Evolutionary conservation across 768 basidiomycete genomes (phyloP).

Genomic region (Austroboletus eburneus): DNA sequence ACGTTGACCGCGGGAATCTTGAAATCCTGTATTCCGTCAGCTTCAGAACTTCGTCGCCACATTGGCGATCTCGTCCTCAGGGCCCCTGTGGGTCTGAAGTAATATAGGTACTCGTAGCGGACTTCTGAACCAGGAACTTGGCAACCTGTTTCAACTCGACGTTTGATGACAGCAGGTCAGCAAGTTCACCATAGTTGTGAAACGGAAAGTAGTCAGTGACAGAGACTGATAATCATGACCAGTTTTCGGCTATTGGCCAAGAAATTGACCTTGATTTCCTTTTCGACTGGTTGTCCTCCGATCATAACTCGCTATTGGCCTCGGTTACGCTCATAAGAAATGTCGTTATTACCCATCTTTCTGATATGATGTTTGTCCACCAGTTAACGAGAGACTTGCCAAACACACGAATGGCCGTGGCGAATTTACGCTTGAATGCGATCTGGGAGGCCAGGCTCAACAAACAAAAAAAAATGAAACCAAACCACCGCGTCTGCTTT

Average conservation of each 20-base stretch:
- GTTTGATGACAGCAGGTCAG: conserved; percentile 28
- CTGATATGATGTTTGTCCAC: too few species aligned
- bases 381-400: conserved; percentile 36
- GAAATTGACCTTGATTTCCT: too few species aligned
- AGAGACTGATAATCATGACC: too few species aligned
- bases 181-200: too few species aligned
- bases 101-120: conserved; percentile 92
- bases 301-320: too few species aligned
- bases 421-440: conserved; percentile 88
- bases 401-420: conserved; percentile 88
- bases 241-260: too few species aligned
- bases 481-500: conserved; percentile 61
- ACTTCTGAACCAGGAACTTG: conserved; percentile 89
- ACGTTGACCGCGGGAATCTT: conserved; percentile 71
- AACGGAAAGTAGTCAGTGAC: too few species aligned
- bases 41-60: conserved; percentile 85
- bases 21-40: conserved; percentile 64
- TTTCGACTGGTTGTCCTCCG: too few species aligned
- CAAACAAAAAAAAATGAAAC: background rate
- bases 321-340: too few species aligned
- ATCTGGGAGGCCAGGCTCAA: conserved; percentile 49
- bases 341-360: too few species aligned
- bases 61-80: conserved; percentile 94
- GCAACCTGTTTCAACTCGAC: conserved; percentile 95
- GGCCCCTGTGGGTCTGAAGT: conserved; percentile 86